These are phyloP conservation scores for Pelargonium australe DNA, from an alignment of 441 rosid genomes.

Conservation along the genomic window DNA sequence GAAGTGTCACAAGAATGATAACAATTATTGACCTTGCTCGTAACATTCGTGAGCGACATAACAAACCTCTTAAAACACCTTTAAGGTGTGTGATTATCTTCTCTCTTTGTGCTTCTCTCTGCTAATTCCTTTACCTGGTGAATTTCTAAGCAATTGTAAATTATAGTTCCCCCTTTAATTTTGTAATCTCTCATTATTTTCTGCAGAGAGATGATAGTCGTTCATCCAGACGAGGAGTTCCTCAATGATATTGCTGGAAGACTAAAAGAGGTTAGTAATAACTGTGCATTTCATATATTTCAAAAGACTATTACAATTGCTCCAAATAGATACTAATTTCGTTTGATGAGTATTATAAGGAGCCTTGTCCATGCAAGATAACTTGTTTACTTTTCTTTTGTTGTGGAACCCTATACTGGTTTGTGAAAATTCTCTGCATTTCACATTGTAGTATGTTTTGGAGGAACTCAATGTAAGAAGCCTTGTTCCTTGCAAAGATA, in stretches of 20 bases:
- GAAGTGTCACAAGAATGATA: constrained; percentile 92
- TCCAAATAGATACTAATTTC: neutral
- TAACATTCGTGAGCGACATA: constrained; percentile 91
- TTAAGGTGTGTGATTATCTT: constrained; percentile 46
- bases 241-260: constrained; percentile 89
- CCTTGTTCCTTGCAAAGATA: constrained; percentile 74
- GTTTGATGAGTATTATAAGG: neutral
- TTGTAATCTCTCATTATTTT: neutral
- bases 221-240: constrained; percentile 83
- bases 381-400: neutral
- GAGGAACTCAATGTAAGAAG: constrained; percentile 90
- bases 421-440: constrained; percentile 16
- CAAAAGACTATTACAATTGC: neutral
- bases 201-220: constrained; percentile 83
- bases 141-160: neutral
- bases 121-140: constrained; percentile 1
- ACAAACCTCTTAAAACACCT: constrained; percentile 89
- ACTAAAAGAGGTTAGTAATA: constrained; percentile 64
- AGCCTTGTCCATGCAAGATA: neutral
- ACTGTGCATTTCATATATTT: constrained; percentile 1
- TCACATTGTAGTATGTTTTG: constrained; percentile 64
- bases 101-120: neutral
- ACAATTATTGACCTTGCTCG: constrained; percentile 94
- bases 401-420: neutral
- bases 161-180: neutral